A percentile compares a stretch with the other conserved stretches of the same genome.
These are phyloP conservation scores for Lasiosphaeria hispida DNA, from an alignment of 495 filamentous ascomycete genomes.

Conservation along the genomic window DNA sequence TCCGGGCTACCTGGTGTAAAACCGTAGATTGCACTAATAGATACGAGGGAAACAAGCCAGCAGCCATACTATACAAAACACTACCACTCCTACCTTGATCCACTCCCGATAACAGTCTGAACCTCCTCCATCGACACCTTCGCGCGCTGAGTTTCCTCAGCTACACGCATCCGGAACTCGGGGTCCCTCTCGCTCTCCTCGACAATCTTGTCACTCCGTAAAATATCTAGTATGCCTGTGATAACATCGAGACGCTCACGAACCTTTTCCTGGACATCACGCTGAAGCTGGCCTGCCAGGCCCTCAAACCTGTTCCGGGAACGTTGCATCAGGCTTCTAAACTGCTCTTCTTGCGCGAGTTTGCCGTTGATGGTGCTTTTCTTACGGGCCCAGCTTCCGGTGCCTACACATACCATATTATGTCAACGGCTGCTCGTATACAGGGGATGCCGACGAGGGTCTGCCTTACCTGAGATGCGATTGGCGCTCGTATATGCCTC, in stretches of 20 bases:
- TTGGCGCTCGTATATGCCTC: slow-evolving; percentile 22
- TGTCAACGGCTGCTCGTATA: not conserved
- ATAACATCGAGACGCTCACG: slow-evolving; percentile 23
- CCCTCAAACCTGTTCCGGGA: slow-evolving; percentile 22
- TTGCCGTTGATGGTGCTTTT: slow-evolving; percentile 31
- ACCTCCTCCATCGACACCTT: slow-evolving; percentile 11
- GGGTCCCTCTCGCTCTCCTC: slow-evolving; percentile 35
- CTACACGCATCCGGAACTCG: slow-evolving; percentile 29
- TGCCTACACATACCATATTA: too few species aligned
- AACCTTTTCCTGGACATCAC: slow-evolving; percentile 17
- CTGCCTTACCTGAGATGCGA: slow-evolving; percentile 19
- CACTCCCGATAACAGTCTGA: not conserved
- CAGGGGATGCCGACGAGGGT: not conserved
- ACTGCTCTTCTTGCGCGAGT: slow-evolving; percentile 16
- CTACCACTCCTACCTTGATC: too few species aligned
- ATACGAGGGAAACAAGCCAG: too few species aligned
- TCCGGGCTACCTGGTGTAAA: too few species aligned
- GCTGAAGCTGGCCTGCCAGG: slow-evolving; percentile 23
- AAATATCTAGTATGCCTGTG: slow-evolving; percentile 28
- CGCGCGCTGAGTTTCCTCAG: slow-evolving; percentile 11
- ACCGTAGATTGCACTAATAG: too few species aligned
- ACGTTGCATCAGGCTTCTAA: slow-evolving; percentile 21
- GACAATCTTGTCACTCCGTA: slow-evolving; percentile 33
- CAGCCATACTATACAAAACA: too few species aligned
- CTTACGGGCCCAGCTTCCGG: slow-evolving; percentile 26